Evolutionary conservation across 305 asterid genomes (phyloP), one percentile per base, ranked within the genome.

Genomic region (Fraxinus dipetala): DNA sequence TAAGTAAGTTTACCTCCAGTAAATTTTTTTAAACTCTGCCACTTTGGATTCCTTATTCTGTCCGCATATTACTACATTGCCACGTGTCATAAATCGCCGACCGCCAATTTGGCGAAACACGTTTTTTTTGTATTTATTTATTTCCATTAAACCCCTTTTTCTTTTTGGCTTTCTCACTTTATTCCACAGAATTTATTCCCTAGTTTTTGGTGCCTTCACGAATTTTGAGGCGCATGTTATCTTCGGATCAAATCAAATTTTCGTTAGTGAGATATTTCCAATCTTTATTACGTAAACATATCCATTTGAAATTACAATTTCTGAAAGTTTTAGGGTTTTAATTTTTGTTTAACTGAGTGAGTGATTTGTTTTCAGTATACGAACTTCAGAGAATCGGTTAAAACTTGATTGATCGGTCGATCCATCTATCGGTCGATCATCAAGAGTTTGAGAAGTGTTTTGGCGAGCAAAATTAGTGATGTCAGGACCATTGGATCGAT

Each of bases 401-500:
- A 54, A 84, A 65, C 82, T 82, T 79, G 78, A 48, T 80, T 80
- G 84, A 85, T 81, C 69, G 83, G 69, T 78, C 30, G 76, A 36
- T 72, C 11, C 22, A 70, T 65, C 43, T 16, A 9, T 65, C 48
- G 79, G 65, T 79, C 83, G 88, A 76, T 80, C 89, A 80, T 81
- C 90, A 59, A 22, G 83, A 80, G 72, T 75, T 75, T 8, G 13
- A 16, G 2, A 72, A 48, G 78, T 79, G 40, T 83, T 56, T 72
- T 61, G 88, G 88, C 78, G 85, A 80, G 85, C 85, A 78, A 45
- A 78, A 51, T 65, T 75, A 79, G 82, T 84, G 85, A 91, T 91
- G 93, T 91, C 97, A 22, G 97, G 91, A 54, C 90, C 91, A 51
- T 83, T 89, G 82, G 97, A 92, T 85, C 93, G 90, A 83, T 87